Percentiles rank a stretch among this genome's conserved stretches.
These are phyloP conservation scores for Leptodontidium sp. DNA, from an alignment of 2,329 filamentous ascomycete genomes.

Conservation along the genomic window DNA sequence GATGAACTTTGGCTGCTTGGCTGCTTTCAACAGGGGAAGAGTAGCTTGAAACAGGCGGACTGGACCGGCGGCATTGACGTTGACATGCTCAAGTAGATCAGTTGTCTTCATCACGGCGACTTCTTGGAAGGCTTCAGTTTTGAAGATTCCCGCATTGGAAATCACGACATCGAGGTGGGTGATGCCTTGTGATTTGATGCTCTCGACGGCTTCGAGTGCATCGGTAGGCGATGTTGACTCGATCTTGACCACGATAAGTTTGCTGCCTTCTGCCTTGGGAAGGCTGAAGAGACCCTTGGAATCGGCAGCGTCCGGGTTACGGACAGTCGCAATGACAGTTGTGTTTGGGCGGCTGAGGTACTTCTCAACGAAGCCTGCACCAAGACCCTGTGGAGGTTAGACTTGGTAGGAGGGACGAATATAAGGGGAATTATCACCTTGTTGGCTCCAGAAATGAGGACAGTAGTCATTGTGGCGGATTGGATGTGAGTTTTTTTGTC, in stretches of 20 bases:
- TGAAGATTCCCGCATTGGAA: slow-evolving; percentile 57
- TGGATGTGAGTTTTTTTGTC: no score
- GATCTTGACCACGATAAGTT: slow-evolving; percentile 51
- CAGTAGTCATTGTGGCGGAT: no score
- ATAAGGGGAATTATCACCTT: no score
- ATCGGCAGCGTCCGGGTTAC: neutral
- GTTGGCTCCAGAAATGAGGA: no score
- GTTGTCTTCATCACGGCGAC: slow-evolving; percentile 43
- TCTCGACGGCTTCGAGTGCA: slow-evolving; percentile 47
- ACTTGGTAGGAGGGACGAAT: neutral
- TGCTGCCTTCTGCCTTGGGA: neutral
- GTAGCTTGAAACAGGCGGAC: slow-evolving; percentile 55
- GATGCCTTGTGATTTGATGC: slow-evolving; percentile 49
- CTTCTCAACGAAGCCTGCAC: slow-evolving; percentile 19
- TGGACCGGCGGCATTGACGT: slow-evolving; percentile 53
- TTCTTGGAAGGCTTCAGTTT: slow-evolving; percentile 41
- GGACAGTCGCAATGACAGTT: slow-evolving; percentile 26
- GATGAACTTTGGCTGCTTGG: slow-evolving; percentile 47
- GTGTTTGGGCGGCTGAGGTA: slow-evolving; percentile 25
- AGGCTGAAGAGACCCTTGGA: neutral
- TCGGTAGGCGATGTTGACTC: slow-evolving; percentile 50
- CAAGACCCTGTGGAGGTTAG: slow-evolving; percentile 24
- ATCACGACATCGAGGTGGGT: slow-evolving; percentile 57
- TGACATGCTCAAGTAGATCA: slow-evolving; percentile 50
- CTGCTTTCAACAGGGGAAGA: slow-evolving; percentile 48